Evolutionary conservation across 2,329 filamentous ascomycete species (phyloP).

Genomic region (Colletotrichum salicis): DNA sequence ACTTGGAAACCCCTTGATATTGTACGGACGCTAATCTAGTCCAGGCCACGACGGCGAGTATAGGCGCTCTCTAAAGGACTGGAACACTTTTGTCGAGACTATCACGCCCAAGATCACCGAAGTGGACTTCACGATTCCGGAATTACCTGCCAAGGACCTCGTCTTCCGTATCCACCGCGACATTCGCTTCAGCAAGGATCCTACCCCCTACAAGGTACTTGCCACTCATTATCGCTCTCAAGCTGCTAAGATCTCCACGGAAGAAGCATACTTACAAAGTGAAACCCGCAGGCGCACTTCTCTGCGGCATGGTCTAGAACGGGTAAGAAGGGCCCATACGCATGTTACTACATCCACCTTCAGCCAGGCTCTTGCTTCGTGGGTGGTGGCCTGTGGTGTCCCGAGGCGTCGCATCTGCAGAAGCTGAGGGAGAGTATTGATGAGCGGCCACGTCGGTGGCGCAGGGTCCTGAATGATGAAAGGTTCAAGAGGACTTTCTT

Average conservation of each 20-base stretch:
- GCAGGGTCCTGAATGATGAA: slow-evolving; percentile 70
- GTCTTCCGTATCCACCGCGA: slow-evolving; percentile 91
- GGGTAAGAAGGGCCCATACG: slow-evolving; percentile 87
- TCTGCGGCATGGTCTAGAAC: slow-evolving; percentile 89
- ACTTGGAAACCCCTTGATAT: not conserved
- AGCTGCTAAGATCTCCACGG: too few species aligned
- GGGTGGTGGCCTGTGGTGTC: slow-evolving; percentile 85
- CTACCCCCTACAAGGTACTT: slow-evolving; percentile 85
- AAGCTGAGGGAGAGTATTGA: slow-evolving; percentile 81
- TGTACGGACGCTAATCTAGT: slow-evolving; percentile 17
- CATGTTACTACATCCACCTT: slow-evolving; percentile 87
- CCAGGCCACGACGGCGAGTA: slow-evolving; percentile 84
- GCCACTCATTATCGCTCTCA: not conserved
- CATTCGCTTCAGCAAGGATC: slow-evolving; percentile 84
- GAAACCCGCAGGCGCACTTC: slow-evolving; percentile 73
- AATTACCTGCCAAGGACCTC: slow-evolving; percentile 86
- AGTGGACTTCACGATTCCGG: slow-evolving; percentile 83
- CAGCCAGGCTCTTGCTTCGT: slow-evolving; percentile 78
- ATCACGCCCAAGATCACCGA: slow-evolving; percentile 77
- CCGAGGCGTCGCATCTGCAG: slow-evolving; percentile 73
- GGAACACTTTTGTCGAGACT: slow-evolving; percentile 79
- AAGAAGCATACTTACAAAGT: not conserved
- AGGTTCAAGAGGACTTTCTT: slow-evolving; percentile 74
- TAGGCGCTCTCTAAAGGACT: slow-evolving; percentile 81
- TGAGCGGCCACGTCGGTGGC: slow-evolving; percentile 75